Evolutionary conservation across 805 yeast genomes (phyloP).

Genomic region (Candida takata): DNA sequence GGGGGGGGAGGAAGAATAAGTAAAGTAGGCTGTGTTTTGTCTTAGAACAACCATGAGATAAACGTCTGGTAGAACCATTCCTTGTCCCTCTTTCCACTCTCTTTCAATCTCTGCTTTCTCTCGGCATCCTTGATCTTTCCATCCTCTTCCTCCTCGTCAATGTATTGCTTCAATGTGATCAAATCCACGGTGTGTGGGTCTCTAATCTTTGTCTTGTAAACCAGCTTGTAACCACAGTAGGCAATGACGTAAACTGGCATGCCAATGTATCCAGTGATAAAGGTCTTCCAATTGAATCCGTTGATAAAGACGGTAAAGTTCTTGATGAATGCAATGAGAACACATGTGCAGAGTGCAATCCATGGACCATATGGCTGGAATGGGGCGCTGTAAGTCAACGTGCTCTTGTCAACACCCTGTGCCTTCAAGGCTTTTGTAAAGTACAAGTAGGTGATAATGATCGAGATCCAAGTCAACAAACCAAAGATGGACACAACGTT

Average conservation of each 20-base stretch:
- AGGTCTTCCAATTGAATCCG: conserved; percentile 52
- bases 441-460: conserved; percentile 57
- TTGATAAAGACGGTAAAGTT: conserved; percentile 69
- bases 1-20: conserved; percentile 22
- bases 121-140: conserved; percentile 23
- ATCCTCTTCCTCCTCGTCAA: conserved; percentile 24
- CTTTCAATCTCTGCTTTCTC: conserved; percentile 20
- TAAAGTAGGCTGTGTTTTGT: no score
- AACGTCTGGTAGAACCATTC: conserved; percentile 42
- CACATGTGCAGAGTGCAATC: conserved; percentile 47
- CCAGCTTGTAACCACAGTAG: conserved; percentile 53
- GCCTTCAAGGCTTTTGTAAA: conserved; percentile 60
- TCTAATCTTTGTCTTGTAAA: conserved; percentile 41
- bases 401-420: conserved; percentile 50
- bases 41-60: conserved; percentile 43
- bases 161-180: conserved; percentile 41
- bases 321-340: conserved; percentile 53
- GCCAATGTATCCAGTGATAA: conserved; percentile 71
- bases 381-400: conserved; percentile 50
- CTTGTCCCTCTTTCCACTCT: conserved; percentile 26
- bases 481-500: conserved; percentile 75
- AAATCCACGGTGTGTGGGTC: conserved; percentile 55
- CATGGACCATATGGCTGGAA: conserved; percentile 64
- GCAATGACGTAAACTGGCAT: conserved; percentile 50
- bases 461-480: conserved; percentile 67